These are phyloP conservation scores for Batkoa obscura DNA, from an alignment of 371 early-diverging fungal genomes.

Conservation along the genomic window DNA sequence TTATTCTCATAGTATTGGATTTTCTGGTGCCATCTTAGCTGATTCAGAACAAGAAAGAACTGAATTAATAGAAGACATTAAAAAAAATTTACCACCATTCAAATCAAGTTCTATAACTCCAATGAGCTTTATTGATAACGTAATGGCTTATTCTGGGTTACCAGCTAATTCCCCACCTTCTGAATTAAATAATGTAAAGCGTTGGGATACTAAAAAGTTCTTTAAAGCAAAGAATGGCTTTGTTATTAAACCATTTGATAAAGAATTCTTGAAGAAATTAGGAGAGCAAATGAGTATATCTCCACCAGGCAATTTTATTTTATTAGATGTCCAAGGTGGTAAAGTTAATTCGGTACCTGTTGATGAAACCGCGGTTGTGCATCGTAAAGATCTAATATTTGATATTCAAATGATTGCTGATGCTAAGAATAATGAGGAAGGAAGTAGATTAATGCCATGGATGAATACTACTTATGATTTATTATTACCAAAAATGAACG, in stretches of 20 bases:
- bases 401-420: neutral
- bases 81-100: neutral
- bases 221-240: neutral
- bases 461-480: neutral
- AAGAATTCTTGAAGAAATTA: neutral
- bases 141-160: neutral
- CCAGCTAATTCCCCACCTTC: neutral
- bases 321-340: constrained; percentile 1
- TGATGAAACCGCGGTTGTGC: neutral
- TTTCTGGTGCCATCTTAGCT: neutral
- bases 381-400: neutral
- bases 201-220: neutral
- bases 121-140: neutral
- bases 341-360: neutral
- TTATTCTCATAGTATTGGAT: neutral
- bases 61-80: neutral
- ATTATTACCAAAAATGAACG: neutral
- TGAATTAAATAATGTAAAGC: neutral
- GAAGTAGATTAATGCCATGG: neutral
- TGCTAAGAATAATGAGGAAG: neutral
- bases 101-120: neutral
- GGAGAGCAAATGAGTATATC: neutral
- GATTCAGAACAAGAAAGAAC: neutral
- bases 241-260: neutral
- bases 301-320: neutral